A percentile compares a stretch with the other conserved stretches of the same genome.
Evolutionary conservation across 176 grass and related monocot species (phyloP).

Genomic region (Musa acuminata): DNA sequence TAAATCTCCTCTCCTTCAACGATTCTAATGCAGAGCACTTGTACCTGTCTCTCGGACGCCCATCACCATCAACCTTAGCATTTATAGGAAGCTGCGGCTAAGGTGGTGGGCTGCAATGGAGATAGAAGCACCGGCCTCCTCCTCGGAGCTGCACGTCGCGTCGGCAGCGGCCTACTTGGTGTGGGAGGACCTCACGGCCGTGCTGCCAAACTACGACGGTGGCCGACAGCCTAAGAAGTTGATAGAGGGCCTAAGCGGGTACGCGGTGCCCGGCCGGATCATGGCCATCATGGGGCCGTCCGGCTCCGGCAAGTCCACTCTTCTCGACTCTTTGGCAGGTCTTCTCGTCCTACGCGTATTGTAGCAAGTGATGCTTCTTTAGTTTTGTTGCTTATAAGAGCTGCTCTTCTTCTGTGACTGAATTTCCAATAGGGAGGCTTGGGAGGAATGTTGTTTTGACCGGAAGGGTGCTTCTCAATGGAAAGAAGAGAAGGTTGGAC

Average conservation of each 20-base stretch:
- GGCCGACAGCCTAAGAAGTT: conserved; percentile 62
- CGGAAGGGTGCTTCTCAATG: too few species aligned
- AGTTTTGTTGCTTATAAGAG: too few species aligned
- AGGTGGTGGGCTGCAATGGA: background rate
- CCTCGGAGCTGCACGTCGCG: conserved; percentile 22
- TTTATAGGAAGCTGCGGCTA: background rate
- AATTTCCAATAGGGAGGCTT: too few species aligned
- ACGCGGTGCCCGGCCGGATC: conserved; percentile 71
- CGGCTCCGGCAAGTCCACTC: too few species aligned
- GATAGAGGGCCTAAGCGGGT: conserved; percentile 66
- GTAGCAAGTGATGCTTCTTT: too few species aligned
- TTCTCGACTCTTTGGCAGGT: too few species aligned
- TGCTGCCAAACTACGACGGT: conserved; percentile 59
- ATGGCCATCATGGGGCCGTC: conserved; percentile 89
- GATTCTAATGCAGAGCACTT: background rate
- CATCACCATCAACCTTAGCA: background rate
- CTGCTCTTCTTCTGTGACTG: too few species aligned
- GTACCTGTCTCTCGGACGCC: background rate
- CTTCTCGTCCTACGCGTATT: too few species aligned
- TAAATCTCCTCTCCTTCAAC: background rate
- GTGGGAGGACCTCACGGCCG: conserved; percentile 94
- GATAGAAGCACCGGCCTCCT: background rate
- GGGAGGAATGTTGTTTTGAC: too few species aligned
- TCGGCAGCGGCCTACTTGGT: conserved; percentile 54
- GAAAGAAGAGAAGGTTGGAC: conserved; percentile 85